phyloP scores from a whole-genome alignment of 2,329 filamentous ascomycete genomes.

The Alternaria sp. region DNA sequence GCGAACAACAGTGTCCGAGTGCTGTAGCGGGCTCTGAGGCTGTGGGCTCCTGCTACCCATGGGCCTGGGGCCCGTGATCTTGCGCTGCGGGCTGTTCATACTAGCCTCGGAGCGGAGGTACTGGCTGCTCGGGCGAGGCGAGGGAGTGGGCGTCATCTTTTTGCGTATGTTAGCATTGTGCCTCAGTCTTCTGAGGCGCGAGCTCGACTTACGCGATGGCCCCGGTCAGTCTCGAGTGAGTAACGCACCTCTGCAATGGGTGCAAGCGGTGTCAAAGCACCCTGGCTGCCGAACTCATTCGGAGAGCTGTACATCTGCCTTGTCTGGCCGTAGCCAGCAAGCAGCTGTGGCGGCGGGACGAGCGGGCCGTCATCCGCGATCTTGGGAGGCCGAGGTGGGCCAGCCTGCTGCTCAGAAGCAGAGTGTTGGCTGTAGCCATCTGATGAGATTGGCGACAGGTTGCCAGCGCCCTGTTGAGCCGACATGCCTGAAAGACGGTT shows the following conservation, averaged over 20 bases:
- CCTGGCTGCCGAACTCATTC: conserved; percentile 46
- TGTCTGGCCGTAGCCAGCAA: conserved; percentile 47
- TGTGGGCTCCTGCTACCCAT: conserved; percentile 54
- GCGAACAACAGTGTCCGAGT: conserved; percentile 44
- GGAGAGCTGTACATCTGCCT: conserved; percentile 49
- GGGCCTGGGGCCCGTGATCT: conserved; percentile 57
- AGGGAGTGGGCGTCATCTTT: conserved; percentile 43
- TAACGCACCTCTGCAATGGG: conserved; percentile 61
- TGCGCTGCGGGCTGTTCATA: conserved; percentile 46
- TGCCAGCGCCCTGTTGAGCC: conserved; percentile 38
- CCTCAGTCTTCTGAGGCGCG: neutral
- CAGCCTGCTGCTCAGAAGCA: conserved; percentile 46
- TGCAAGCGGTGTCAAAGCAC: conserved; percentile 51
- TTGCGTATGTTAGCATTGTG: conserved; percentile 13
- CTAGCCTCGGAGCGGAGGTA: conserved; percentile 32
- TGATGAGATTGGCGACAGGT: conserved; percentile 48
- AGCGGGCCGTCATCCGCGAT: conserved; percentile 65
- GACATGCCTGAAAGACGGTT: conserved; percentile 48
- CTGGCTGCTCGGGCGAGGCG: conserved; percentile 36
- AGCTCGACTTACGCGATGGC: conserved; percentile 30
- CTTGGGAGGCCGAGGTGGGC: conserved; percentile 60
- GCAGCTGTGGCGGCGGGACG: conserved; percentile 58
- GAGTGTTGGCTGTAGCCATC: conserved; percentile 50
- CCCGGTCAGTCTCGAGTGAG: conserved; percentile 56
- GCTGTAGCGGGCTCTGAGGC: conserved; percentile 35